Base-by-base conservation (phyloP, 805 yeast genomes). In the Middelhovenomyces tepae region DNA sequence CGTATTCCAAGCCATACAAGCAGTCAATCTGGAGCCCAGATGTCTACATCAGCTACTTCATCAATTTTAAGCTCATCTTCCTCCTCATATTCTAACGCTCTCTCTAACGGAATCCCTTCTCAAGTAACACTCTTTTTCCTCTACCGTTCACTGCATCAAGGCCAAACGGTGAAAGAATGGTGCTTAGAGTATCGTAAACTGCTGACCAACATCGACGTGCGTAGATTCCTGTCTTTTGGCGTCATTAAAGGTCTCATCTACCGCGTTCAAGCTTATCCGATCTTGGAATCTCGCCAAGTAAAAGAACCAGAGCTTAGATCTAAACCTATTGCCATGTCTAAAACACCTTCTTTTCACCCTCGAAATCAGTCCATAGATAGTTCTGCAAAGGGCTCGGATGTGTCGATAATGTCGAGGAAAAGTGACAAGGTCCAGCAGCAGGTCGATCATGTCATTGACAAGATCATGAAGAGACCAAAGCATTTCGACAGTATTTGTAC, bases 141-240 rank as follows among this genome's bases (percentile, higher is more conserved):
- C 1, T 89, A 85, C 53, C 57, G 84, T 31, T 75, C 86, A 1
- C 64, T 91, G 37, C 78, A 78, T 40, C 93, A 80, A 42, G 91
- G 94, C 1, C 73, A 70, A 26, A 69, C 83, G 0, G 64, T 91
- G 7, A 75, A 75, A 40, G 83, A 79, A 16, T 93, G 98, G 97
- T 83, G 75, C 51, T 48, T 67, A 16, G 80, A 74, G 38, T 78
- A 91, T 49, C 63, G 62, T 24, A 69, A 69, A 29, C 57, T 60
- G 3, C 59, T 91, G 11, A 48, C 59, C 17, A 69, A 75, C 42
- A 73, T 93, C 26, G 99, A 91, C 54, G 64, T 91, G 3, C 66
- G 97, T 42, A 62, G 94, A 35, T 83, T 91, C 46, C 63, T 91
- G 14, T 74, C 86, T 13, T 91, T 87, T 63, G 99, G 99, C 1